Conservation (phyloP, 129 eudicot genomes). For the Artemisia annua region DNA sequence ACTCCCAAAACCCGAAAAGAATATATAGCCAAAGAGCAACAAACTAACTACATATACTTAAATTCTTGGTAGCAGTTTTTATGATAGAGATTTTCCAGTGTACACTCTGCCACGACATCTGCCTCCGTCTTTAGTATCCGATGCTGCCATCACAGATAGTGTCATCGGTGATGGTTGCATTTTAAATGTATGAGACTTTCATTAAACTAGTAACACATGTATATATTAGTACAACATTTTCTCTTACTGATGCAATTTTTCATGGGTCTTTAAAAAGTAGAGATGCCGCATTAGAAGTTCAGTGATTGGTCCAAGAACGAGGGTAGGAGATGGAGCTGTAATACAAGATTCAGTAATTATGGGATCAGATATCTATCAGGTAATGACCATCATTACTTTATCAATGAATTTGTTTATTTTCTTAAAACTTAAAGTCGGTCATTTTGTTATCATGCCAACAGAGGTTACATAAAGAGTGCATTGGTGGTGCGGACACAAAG, state of each 20-base stretch:
- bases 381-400: slow-evolving; percentile 26
- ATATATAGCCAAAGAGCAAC: slow-evolving; percentile 8
- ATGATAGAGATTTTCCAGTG: slow-evolving; percentile 69
- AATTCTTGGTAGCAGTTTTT: slow-evolving; percentile 61
- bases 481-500: slow-evolving; percentile 26
- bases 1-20: slow-evolving; percentile 14
- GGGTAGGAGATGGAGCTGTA: slow-evolving; percentile 67
- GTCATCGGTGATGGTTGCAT: slow-evolving; percentile 92
- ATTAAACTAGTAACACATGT: neutral
- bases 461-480: slow-evolving; percentile 36
- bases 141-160: slow-evolving; percentile 71
- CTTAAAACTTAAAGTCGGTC: neutral
- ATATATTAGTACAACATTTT: neutral
- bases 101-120: slow-evolving; percentile 83
- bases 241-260: slow-evolving; percentile 17
- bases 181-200: slow-evolving; percentile 59
- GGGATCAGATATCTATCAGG: slow-evolving; percentile 91
- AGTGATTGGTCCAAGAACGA: slow-evolving; percentile 74
- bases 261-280: slow-evolving; percentile 40
- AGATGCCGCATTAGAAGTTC: slow-evolving; percentile 77
- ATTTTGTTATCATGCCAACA: slow-evolving; percentile 20
- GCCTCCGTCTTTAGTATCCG: slow-evolving; percentile 76
- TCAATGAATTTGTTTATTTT: neutral
- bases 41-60: slow-evolving; percentile 35
- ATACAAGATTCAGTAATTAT: slow-evolving; percentile 86